Base-by-base conservation (phyloP, 208 protist species). In the Balamuthia mandrillaris region DNA sequence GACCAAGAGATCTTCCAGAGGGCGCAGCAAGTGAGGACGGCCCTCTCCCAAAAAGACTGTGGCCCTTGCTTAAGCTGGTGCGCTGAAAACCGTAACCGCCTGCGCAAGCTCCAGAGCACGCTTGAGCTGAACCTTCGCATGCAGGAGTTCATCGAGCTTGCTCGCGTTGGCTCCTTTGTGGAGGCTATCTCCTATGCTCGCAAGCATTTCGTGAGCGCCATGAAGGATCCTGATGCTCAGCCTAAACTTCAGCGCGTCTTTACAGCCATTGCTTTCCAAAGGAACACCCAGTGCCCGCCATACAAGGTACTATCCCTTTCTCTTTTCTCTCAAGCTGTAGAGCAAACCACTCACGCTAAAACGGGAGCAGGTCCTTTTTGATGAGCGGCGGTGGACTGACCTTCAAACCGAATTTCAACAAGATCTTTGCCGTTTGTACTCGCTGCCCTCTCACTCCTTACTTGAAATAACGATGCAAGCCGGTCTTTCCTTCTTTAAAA, bases 171-270 rank as follows among this genome's bases (percentile, higher is more conserved):
- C 39, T 29, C 33, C 21, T 54, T 66, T 35, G 33, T 16, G 33
- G 84, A 81, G 3, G 85, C 85, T 27, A 60, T 88, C 58, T 35
- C 24, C n/a, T 79, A 85, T 49, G 49, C 49, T 31, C 72, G 85
- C 21, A 72, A 88, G 51, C 66, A 84, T 44, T 54, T 88, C n/a
- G n/a, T n/a, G n/a, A n/a, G n/a, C n/a, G n/a, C n/a, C n/a, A n/a
- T n/a, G n/a, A n/a, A n/a, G n/a, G n/a, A n/a, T n/a, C n/a, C n/a
- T n/a, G n/a, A n/a, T n/a, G n/a, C n/a, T n/a, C n/a, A n/a, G n/a
- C n/a, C n/a, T n/a, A n/a, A n/a, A n/a, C n/a, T n/a, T n/a, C n/a
- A n/a, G n/a, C n/a, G n/a, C n/a, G n/a, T n/a, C n/a, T n/a, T n/a
- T n/a, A n/a, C n/a, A n/a, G n/a, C n/a, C n/a, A n/a, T n/a, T n/a